Percentiles rank a stretch among this genome's conserved stretches.
Evolutionary conservation across 202 grass and related monocot species (phyloP).

Genomic region (Setaria italica): DNA sequence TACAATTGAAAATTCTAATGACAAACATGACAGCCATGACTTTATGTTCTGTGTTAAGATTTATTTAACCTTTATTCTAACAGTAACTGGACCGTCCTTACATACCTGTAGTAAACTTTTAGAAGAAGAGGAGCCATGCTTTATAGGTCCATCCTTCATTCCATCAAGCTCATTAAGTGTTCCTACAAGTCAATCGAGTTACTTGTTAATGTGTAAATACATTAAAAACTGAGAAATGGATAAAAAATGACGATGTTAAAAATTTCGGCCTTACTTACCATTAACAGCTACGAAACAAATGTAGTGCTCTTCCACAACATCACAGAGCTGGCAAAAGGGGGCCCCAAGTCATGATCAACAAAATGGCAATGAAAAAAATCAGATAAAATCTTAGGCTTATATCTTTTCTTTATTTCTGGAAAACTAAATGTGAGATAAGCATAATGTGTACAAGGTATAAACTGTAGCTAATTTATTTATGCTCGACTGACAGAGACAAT

Average conservation of each 20-base stretch:
- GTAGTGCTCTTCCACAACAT: conserved; percentile 53
- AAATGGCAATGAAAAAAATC: neutral
- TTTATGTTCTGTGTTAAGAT: neutral
- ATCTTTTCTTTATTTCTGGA: neutral
- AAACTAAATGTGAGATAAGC: neutral
- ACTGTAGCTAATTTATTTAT: neutral
- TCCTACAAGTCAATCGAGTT: conserved; percentile 35
- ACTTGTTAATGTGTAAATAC: conserved; percentile 17
- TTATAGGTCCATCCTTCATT: conserved; percentile 52
- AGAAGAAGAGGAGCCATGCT: conserved; percentile 44
- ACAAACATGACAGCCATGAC: neutral
- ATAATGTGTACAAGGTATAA: conserved; percentile 2
- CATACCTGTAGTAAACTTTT: conserved; percentile 61
- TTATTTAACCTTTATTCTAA: neutral
- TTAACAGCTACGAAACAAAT: conserved; percentile 38
- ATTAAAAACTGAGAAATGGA: neutral
- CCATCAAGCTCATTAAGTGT: conserved; percentile 70
- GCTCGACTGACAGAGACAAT: neutral
- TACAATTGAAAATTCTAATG: neutral
- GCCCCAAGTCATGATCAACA: neutral
- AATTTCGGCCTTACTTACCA: conserved; percentile 28
- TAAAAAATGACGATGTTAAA: neutral
- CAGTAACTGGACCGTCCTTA: neutral
- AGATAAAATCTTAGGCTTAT: neutral
- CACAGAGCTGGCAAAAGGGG: conserved; percentile 30